These are phyloP conservation scores for Brassica carinata DNA, from an alignment of 345 rosid species.

Conservation along the genomic window DNA sequence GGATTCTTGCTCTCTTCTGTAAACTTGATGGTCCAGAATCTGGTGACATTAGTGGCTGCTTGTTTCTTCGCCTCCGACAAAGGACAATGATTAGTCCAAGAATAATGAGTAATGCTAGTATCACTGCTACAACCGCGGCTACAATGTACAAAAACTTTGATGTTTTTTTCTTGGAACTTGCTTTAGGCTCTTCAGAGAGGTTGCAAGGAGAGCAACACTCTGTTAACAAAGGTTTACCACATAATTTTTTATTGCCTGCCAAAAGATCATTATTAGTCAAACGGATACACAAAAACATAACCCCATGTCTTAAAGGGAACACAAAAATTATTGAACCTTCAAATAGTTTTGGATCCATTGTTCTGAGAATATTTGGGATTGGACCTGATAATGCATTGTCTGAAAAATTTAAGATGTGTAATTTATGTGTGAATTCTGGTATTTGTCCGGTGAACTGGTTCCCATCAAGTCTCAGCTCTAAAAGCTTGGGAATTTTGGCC, in stretches of 20 bases:
- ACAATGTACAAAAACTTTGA: slow-evolving; percentile 30
- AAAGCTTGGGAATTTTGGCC: slow-evolving; percentile 49
- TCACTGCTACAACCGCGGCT: slow-evolving; percentile 31
- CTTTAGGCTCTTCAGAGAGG: not conserved
- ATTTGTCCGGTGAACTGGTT: slow-evolving; percentile 62
- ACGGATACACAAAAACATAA: not conserved
- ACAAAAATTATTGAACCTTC: slow-evolving; percentile 44
- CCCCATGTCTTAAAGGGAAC: not conserved
- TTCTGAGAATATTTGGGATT: slow-evolving; percentile 54
- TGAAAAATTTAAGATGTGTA: slow-evolving; percentile 50
- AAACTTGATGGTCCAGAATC: slow-evolving; percentile 60
- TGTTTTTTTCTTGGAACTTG: slow-evolving; percentile 1
- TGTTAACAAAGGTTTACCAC: slow-evolving; percentile 58
- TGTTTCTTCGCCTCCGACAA: slow-evolving; percentile 1
- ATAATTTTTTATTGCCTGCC: slow-evolving; percentile 71
- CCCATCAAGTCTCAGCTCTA: slow-evolving; percentile 59
- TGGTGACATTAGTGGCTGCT: slow-evolving; percentile 15
- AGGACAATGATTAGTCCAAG: slow-evolving; percentile 14
- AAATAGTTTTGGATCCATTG: slow-evolving; percentile 42
- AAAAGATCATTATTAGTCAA: not conserved
- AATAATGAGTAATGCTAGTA: slow-evolving; percentile 15
- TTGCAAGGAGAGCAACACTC: slow-evolving; percentile 29
- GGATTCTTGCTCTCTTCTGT: slow-evolving; percentile 45
- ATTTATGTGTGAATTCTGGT: slow-evolving; percentile 52
- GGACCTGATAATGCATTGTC: slow-evolving; percentile 62